A percentile compares a stretch with the other conserved stretches of the same genome.
Conservation (phyloP, 2,329 filamentous ascomycete genomes). For the Pleomassaria siparia region DNA sequence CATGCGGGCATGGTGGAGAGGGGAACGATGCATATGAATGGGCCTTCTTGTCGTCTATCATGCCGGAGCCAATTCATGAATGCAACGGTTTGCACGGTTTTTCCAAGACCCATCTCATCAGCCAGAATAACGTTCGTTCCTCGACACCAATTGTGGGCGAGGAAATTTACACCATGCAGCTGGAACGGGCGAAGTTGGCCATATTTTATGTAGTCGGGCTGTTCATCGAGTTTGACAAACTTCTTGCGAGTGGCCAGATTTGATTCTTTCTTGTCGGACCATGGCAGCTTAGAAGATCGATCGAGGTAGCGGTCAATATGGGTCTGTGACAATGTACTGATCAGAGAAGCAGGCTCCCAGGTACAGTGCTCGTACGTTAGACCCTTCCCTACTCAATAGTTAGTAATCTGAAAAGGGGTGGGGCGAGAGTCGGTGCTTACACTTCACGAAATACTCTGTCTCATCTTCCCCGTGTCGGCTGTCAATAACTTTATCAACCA, state of each 20-base stretch:
- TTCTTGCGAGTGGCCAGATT: conserved; percentile 68
- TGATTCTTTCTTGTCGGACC: conserved; percentile 76
- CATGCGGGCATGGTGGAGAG: conserved; percentile 96
- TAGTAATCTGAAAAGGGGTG: conserved; percentile 21
- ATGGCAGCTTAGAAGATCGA: conserved; percentile 76
- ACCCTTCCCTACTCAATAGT: conserved; percentile 64
- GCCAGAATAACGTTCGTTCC: conserved; percentile 95
- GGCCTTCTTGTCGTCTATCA: conserved; percentile 84
- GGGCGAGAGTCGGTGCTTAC: conserved; percentile 46
- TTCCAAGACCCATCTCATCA: conserved; percentile 97
- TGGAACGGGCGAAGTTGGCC: conserved; percentile 92
- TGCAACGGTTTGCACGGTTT: conserved; percentile 95
- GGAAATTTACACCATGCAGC: conserved; percentile 88
- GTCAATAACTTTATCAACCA: conserved; percentile 90
- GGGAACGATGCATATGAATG: conserved; percentile 95
- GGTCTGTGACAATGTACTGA: conserved; percentile 77
- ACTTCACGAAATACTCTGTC: conserved; percentile 92
- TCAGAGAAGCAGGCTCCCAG: conserved; percentile 79
- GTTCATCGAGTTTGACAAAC: conserved; percentile 64
- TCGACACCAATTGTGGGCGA: conserved; percentile 93
- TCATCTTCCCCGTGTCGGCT: conserved; percentile 76
- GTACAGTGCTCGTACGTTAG: conserved; percentile 92
- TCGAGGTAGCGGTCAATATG: conserved; percentile 92
- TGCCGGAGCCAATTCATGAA: conserved; percentile 98
- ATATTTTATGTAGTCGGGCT: conserved; percentile 81